Percentiles rank a stretch among this genome's conserved stretches.
These are phyloP conservation scores for Xylaria sp. DNA, from an alignment of 2,329 filamentous ascomycete genomes.

Conservation along the genomic window DNA sequence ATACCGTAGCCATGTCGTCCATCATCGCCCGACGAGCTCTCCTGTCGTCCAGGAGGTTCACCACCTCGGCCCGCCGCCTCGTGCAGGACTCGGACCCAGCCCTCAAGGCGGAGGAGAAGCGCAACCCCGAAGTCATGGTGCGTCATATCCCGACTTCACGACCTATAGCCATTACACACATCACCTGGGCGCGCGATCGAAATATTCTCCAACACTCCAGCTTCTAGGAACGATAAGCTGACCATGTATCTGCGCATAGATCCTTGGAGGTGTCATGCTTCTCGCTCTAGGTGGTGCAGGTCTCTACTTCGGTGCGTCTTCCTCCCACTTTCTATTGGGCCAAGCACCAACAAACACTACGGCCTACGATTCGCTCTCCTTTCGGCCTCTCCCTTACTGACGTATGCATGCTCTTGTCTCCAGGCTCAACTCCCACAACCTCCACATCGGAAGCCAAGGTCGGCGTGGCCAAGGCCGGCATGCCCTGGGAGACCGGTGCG, in stretches of 20 bases:
- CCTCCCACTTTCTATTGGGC: not conserved
- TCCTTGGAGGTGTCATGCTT: conserved; percentile 91
- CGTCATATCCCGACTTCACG: conserved; percentile 48
- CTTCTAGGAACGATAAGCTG: conserved; percentile 25
- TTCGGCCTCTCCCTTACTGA: not conserved
- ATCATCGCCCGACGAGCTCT: conserved; percentile 50
- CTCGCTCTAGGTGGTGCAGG: conserved; percentile 88
- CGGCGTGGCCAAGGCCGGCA: conserved; percentile 77
- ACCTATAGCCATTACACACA: not conserved
- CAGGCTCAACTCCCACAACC: conserved; percentile 83
- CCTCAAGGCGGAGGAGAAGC: conserved; percentile 69
- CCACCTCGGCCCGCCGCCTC: conserved; percentile 64
- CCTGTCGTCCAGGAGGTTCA: conserved; percentile 54
- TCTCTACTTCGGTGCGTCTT: conserved; percentile 80
- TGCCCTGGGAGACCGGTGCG: conserved; percentile 87
- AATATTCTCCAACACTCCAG: not conserved
- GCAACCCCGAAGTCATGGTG: conserved; percentile 61
- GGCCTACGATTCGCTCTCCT: not conserved
- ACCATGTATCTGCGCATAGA: conserved; percentile 62
- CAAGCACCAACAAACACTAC: conserved; percentile 11
- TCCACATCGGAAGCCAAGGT: conserved; percentile 84
- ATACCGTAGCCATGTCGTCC: conserved; percentile 64
- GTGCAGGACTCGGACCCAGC: conserved; percentile 51
- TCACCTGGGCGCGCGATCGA: not conserved
- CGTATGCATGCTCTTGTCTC: conserved; percentile 5